A percentile compares a stretch with the other conserved stretches of the same genome.
These are phyloP conservation scores for Neonothopanus nambi DNA, from an alignment of 1,284 basidiomycete genomes.

Conservation along the genomic window DNA sequence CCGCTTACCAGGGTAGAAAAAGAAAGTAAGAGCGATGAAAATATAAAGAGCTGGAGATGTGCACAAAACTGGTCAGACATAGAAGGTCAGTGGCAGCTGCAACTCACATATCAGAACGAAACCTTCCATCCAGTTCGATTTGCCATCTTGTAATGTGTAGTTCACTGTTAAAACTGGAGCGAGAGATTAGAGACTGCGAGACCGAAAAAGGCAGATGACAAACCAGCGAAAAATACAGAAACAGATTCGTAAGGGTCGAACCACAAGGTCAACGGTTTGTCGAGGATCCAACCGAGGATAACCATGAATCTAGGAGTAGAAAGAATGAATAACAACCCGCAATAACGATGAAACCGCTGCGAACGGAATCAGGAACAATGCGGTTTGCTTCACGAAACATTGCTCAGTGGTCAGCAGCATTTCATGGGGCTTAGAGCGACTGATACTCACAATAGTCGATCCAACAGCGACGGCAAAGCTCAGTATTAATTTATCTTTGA, in stretches of 20 bases:
- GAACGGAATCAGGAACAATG: constrained; percentile 10
- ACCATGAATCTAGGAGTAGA: constrained; percentile 3
- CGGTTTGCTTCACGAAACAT: constrained; percentile 3
- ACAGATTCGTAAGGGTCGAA: constrained; percentile 8
- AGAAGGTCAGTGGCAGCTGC: background rate
- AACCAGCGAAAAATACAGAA: constrained; percentile 1
- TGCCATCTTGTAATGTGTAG: constrained; percentile 9
- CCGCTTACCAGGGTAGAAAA: constrained; percentile 6
- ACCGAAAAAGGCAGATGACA: background rate
- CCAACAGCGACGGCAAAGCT: constrained; percentile 8
- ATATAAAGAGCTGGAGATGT: constrained; percentile 1
- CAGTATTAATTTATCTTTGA: constrained; percentile 6
- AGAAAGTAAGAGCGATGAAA: constrained; percentile 4
- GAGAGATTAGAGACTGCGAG: background rate
- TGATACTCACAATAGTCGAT: constrained; percentile 7
- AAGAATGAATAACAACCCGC: no score
- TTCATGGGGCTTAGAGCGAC: background rate
- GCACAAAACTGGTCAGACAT: background rate
- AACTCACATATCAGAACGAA: background rate
- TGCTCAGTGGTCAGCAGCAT: background rate
- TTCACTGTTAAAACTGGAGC: constrained; percentile 1
- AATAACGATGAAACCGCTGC: background rate
- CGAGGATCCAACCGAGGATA: constrained; percentile 6
- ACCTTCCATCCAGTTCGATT: constrained; percentile 11
- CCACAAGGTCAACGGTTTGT: constrained; percentile 5